Evolutionary conservation across 306 rosid species (phyloP), one percentile per base, ranked within the genome.

Genomic region (Cicer chorassanicum): DNA sequence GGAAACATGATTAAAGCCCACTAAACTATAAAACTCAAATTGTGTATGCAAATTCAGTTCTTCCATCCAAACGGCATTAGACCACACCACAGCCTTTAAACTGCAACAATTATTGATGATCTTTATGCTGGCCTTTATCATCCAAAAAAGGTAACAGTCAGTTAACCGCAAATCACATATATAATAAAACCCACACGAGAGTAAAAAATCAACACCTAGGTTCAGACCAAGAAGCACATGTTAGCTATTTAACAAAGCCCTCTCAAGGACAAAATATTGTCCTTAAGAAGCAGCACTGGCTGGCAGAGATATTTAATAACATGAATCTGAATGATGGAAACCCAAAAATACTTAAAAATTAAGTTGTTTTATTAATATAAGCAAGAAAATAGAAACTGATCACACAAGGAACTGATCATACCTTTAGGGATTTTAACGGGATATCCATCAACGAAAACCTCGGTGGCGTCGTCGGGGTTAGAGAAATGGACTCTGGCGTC

Each of bases 381-480:
- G 24, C 29, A 39, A 62, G 48, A 62, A 38, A 39, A 62, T 46
- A 14, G 68, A 38, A 62, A 39, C 10, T 9, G 24, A 36, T 39
- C 13, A 36, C 44, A 60, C 14, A 60, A 60, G 64, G 44, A 60
- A 60, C 19, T 29, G 44, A 60, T 34, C 65, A n/a, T n/a, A n/a
- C n/a, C n/a, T n/a, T n/a, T n/a, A n/a, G n/a, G n/a, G n/a, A n/a
- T n/a, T 85, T 94, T 92, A 53, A 94, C 97, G 0, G 99, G 93
- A 54, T 84, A 92, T 4, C 97, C 99, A 75, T 94, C 97, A 0
- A 19, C 21, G 21, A 89, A 91, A 10, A 90, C 95, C 85, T 94
- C 99, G 74, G 92, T 90, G 16, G 96, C 96, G 13, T 94, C 96
- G 1, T 94, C 98, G 0, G 97, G 96, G 39, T 85, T 90, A 5